phyloP scores from a whole-genome alignment of 768 basidiomycete genomes.

The Tylopilus subfusipes region DNA sequence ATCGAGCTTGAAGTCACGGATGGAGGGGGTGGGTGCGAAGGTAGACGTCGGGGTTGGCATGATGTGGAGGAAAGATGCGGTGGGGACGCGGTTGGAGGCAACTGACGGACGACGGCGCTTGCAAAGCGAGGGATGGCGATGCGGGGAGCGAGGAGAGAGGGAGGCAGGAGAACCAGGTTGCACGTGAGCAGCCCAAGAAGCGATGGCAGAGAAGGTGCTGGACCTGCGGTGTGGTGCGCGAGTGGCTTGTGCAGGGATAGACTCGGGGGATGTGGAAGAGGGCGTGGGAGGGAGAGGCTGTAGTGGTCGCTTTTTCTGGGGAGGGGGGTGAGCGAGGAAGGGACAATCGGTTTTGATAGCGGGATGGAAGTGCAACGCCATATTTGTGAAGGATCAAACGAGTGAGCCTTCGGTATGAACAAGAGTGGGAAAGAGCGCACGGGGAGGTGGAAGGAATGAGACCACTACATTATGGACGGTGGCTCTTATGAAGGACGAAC shows the following conservation, averaged over 20 bases:
- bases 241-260: conserved; percentile 17
- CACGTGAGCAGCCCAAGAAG: conserved; percentile 61
- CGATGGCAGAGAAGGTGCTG: conserved; percentile 47
- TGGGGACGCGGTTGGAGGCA: conserved; percentile 36
- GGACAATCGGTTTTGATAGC: conserved; percentile 30
- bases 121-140: conserved; percentile 33
- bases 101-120: conserved; percentile 34
- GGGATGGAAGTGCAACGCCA: conserved; percentile 5
- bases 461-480: background rate
- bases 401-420: background rate
- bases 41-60: conserved; percentile 39
- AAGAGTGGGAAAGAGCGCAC: conserved; percentile 4
- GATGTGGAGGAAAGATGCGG: conserved; percentile 48
- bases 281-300: conserved; percentile 29
- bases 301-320: conserved; percentile 35
- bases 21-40: conserved; percentile 37
- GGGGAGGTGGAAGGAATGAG: background rate
- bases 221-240: conserved; percentile 33
- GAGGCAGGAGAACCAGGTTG: conserved; percentile 65
- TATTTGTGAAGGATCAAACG: too few species aligned
- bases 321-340: conserved; percentile 43
- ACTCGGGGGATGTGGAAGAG: background rate
- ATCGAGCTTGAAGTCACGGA: conserved; percentile 48
- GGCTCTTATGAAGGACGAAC: conserved; percentile 16
- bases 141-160: conserved; percentile 38